Conservation (phyloP, 202 grass and related monocot species). For the Zoysia matrella region DNA sequence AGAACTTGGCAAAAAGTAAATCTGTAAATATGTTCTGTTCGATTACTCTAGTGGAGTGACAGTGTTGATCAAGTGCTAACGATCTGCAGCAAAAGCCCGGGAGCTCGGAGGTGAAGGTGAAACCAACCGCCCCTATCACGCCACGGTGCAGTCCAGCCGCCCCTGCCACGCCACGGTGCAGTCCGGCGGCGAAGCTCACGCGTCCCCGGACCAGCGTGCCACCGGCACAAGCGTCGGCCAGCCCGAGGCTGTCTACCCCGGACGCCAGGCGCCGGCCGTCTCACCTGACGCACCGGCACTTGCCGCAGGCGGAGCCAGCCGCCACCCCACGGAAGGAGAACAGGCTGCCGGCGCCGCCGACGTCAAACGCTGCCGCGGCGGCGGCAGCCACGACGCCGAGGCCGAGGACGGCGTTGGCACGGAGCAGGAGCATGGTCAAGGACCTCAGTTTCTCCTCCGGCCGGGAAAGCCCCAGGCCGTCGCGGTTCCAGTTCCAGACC, state of each 20-base stretch:
- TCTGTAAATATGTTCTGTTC: background rate
- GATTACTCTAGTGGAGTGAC: background rate
- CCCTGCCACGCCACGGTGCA: too few relatives aligned
- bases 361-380: constrained; percentile 5
- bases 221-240: constrained; percentile 13
- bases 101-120: constrained; percentile 52
- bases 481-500: background rate
- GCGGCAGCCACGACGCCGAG: constrained; percentile 39
- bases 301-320: constrained; percentile 16
- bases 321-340: constrained; percentile 63
- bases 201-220: constrained; percentile 21
- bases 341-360: constrained; percentile 35
- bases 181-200: constrained; percentile 24
- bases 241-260: constrained; percentile 42
- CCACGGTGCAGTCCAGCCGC: constrained; percentile 29
- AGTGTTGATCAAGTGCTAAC: background rate
- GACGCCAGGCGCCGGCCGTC: constrained; percentile 7
- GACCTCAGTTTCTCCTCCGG: constrained; percentile 17
- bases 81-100: constrained; percentile 40
- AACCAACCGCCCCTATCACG: constrained; percentile 26
- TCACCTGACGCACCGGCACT: background rate
- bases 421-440: constrained; percentile 57
- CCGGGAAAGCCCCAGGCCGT: constrained; percentile 13
- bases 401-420: constrained; percentile 46
- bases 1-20: too few relatives aligned